Percentiles rank a stretch among this genome's conserved stretches.
Conservation (phyloP, 371 early-diverging fungal species). For the Batrachochytrium dendrobatidis region DNA sequence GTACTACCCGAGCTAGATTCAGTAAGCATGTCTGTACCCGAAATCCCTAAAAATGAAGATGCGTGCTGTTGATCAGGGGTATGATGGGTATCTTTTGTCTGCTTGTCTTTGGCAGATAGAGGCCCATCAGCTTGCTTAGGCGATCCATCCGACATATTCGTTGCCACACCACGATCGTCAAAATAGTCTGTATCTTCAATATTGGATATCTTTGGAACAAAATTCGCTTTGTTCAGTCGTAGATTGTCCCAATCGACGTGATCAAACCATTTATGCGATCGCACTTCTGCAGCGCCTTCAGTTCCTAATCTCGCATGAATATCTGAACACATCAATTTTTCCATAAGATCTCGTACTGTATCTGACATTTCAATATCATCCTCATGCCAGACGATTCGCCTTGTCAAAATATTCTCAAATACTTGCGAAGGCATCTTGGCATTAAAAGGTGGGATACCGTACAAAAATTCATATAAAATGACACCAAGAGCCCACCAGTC, state of each 20-base stretch:
- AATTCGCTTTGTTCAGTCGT: slow-evolving; percentile 61
- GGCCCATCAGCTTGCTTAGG: neutral
- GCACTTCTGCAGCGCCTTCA: slow-evolving; percentile 65
- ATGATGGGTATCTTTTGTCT: neutral
- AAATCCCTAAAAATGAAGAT: no score
- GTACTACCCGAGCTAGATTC: neutral
- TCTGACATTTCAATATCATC: slow-evolving; percentile 60
- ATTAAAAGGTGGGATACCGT: slow-evolving; percentile 82
- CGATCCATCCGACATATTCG: neutral
- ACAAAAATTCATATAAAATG: slow-evolving; percentile 84
- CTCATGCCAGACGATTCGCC: slow-evolving; percentile 58
- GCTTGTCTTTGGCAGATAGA: slow-evolving; percentile 6
- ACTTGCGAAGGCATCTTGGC: slow-evolving; percentile 75
- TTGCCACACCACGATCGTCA: slow-evolving; percentile 69
- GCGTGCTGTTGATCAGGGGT: neutral
- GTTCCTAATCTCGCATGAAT: slow-evolving; percentile 68
- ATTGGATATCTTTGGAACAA: slow-evolving; percentile 72
- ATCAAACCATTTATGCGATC: slow-evolving; percentile 81
- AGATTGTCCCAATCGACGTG: slow-evolving; percentile 83
- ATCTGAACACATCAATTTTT: slow-evolving; percentile 65
- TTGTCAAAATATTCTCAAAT: slow-evolving; percentile 75
- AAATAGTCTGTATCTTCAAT: slow-evolving; percentile 90
- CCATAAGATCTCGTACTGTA: slow-evolving; percentile 85
- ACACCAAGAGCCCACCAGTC: slow-evolving; percentile 95
- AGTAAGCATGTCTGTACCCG: neutral